These are phyloP conservation scores for Mycena sanguinolenta DNA, from an alignment of 768 basidiomycete genomes.

Conservation along the genomic window DNA sequence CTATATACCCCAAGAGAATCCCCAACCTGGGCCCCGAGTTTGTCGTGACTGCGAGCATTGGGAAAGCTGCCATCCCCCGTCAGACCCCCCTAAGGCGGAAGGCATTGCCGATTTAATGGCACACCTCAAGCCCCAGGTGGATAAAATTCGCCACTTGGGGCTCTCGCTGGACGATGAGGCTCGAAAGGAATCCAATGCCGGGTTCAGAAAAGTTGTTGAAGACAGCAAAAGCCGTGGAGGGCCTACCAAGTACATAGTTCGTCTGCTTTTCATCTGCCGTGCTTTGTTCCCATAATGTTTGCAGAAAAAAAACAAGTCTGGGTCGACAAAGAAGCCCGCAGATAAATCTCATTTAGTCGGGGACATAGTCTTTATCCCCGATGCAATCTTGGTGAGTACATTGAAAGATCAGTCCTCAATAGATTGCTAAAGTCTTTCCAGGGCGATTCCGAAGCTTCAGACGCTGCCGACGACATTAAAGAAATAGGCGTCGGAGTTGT, in stretches of 20 bases:
- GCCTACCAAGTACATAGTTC: conserved; percentile 3
- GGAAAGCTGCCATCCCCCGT: neutral
- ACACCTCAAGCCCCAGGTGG: neutral
- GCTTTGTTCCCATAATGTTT: neutral
- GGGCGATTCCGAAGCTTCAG: neutral
- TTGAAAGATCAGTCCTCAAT: too few species aligned
- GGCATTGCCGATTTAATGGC: conserved; percentile 2
- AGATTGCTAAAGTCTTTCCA: neutral
- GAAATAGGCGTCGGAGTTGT: neutral
- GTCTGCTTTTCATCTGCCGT: too few species aligned
- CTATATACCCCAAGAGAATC: conserved; percentile 14
- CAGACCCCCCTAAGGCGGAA: neutral
- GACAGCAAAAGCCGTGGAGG: neutral
- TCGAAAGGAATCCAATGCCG: neutral
- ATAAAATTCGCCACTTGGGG: neutral
- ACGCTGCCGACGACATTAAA: conserved; percentile 1
- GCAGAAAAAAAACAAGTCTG: neutral
- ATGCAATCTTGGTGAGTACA: neutral
- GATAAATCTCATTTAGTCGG: neutral
- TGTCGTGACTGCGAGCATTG: conserved; percentile 16
- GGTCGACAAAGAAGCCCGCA: neutral
- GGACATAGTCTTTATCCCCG: conserved; percentile 3
- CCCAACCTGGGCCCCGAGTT: neutral
- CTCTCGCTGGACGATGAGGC: conserved; percentile 8
- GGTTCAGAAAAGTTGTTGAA: conserved; percentile 16